A percentile compares a stretch with the other conserved stretches of the same genome.
Evolutionary conservation across 345 rosid genomes (phyloP).

Genomic region (Sisymbrium irio): DNA sequence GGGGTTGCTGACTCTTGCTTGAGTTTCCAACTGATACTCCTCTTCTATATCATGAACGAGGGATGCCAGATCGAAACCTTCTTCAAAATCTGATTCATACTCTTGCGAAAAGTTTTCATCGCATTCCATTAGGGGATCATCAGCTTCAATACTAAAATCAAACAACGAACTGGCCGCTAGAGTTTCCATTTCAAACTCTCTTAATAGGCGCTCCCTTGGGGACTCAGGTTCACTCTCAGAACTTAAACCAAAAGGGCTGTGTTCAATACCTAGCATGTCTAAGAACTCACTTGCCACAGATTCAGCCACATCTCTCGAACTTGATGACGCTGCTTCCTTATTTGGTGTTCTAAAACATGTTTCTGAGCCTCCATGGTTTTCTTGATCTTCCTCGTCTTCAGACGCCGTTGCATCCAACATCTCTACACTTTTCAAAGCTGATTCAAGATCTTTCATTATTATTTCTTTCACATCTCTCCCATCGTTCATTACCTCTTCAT

Average conservation of each 20-base stretch:
- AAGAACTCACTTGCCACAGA: constrained; percentile 80
- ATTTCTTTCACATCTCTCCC: constrained; percentile 53
- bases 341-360: constrained; percentile 31
- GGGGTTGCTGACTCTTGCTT: constrained; percentile 40
- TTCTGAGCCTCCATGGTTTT: constrained; percentile 36
- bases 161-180: constrained; percentile 64
- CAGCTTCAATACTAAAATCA: constrained; percentile 40
- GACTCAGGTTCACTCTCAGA: constrained; percentile 90
- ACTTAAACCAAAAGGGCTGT: constrained; percentile 65
- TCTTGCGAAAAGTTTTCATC: constrained; percentile 34
- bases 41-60: constrained; percentile 57
- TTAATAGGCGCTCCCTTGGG: constrained; percentile 83
- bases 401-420: constrained; percentile 52
- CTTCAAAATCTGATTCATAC: constrained; percentile 40
- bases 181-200: constrained; percentile 83
- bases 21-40: constrained; percentile 50
- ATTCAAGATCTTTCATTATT: constrained; percentile 75
- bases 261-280: constrained; percentile 76
- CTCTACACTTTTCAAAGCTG: constrained; percentile 57
- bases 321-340: constrained; percentile 43
- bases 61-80: constrained; percentile 53
- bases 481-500: constrained; percentile 33
- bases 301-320: constrained; percentile 55
- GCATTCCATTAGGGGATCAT: constrained; percentile 45
- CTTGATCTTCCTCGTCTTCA: constrained; percentile 57